A percentile compares a stretch with the other conserved stretches of the same genome.
Conservation (phyloP, 352 stramenopile genomes). For the Phytophthora pistaciae region DNA sequence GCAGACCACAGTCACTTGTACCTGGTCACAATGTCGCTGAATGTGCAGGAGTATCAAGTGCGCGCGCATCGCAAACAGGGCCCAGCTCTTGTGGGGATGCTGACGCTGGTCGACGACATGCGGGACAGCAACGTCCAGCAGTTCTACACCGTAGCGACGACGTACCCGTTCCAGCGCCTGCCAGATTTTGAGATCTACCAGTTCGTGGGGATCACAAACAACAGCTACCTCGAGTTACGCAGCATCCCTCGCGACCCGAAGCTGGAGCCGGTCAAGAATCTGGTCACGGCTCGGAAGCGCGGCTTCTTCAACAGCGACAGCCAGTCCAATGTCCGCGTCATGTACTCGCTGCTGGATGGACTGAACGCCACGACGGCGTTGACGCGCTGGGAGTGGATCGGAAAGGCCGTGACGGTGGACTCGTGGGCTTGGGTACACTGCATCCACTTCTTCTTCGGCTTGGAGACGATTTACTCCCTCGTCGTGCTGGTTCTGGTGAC, state of each 20-base stretch:
- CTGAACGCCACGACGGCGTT: conserved; percentile 23
- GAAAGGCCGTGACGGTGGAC: conserved; percentile 26
- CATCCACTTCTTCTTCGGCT: conserved; percentile 45
- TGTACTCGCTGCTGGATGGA: conserved; percentile 25
- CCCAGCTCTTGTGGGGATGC: conserved; percentile 31
- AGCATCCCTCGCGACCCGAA: conserved; percentile 24
- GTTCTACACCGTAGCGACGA: conserved; percentile 36
- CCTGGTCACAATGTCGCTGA: conserved; percentile 35
- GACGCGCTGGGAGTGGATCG: conserved; percentile 30
- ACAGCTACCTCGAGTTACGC: conserved; percentile 31
- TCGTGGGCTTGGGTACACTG: conserved; percentile 55
- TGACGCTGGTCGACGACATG: conserved; percentile 40
- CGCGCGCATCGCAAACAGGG: conserved; percentile 24
- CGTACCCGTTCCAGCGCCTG: conserved; percentile 42
- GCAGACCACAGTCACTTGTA: conserved; percentile 21
- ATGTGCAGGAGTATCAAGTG: conserved; percentile 44
- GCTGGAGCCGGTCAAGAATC: conserved; percentile 31
- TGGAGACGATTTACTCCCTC: conserved; percentile 39
- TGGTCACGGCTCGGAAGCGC: conserved; percentile 36
- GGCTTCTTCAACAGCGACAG: conserved; percentile 43
- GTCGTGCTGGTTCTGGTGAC: conserved; percentile 39
- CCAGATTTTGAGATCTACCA: conserved; percentile 43
- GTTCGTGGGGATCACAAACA: conserved; percentile 23
- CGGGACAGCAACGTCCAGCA: conserved; percentile 25
- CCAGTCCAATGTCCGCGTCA: conserved; percentile 38